Evolutionary conservation across 2,329 filamentous ascomycete genomes (phyloP), one percentile per base, ranked within the genome.

Genomic region (Coleophoma eucalyptorum): DNA sequence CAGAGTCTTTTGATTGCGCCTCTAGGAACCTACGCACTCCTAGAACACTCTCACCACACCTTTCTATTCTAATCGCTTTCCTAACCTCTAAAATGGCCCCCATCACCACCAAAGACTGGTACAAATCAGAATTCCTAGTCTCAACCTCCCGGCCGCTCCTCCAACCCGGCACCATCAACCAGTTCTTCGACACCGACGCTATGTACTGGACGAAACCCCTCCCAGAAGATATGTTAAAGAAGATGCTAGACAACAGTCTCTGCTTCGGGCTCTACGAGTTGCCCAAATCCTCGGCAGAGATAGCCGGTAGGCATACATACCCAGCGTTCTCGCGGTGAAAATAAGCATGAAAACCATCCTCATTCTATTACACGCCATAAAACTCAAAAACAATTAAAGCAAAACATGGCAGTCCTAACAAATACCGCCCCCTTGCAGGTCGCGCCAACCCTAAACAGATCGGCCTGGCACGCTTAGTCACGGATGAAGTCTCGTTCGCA

Each of bases 401-500:
- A 26, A 26, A 26, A 26, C 6, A 8, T 26, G 10, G 26, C 26
- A 26, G 26, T 26, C 26, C 26, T 26, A 26, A 26, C 26, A 26
- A 26, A 26, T 6, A 26, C 26, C n/a, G n/a, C n/a, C n/a, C 26
- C 26, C 21, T 6, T 6, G 2, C 38, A 61, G 58, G 55, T 32
- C 53, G 59, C 41, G 43, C 32, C 7, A 42, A 55, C 8, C 62
- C 59, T 10, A 63, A 65, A n/a, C 70, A 75, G 58, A 71, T 87
- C 45, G 83, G 83, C 1, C 74, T 85, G 50, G 78, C 76, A 1
- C 75, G 87, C 33, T 66, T 87, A n/a, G 71, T 90, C 47, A 90
- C 86, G 8, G 87, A 90, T 66, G 78, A 80, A 59, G 76, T 82
- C 43, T 86, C 85, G 0, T 81, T 89, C 58, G 83, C 79, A 33